Base-by-base conservation (phyloP, 2,329 filamentous ascomycete genomes). In the Moelleriella libera region DNA sequence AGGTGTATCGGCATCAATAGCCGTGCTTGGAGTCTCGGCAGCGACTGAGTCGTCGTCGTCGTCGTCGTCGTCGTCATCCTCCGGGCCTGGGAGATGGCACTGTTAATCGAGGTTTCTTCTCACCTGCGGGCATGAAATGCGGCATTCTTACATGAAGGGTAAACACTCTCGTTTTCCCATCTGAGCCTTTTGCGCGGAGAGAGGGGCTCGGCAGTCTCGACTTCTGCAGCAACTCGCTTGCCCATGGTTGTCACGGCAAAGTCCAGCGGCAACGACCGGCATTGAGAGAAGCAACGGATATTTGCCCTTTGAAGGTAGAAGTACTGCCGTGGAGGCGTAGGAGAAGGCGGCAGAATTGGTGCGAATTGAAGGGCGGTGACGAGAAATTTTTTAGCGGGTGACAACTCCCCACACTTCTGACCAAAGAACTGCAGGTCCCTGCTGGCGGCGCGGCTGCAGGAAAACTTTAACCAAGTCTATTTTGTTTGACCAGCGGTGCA, bases 1-100 rank as follows among this genome's bases (percentile, higher is more conserved):
- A 6, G 61, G 59, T 1, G 62, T 62, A 5, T 60, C 62, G 39
- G 50, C 54, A 11, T 63, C 60, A n/a, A 53, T 53, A 12, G 49
- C 53, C n/a, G 64, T 64, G 43, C 49, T 57, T 7, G 63, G 64
- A n/a, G 63, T 61, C 37, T 58, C 56, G 8, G 55, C 58, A 21
- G 57, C 58, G 40, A 53, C 50, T 48, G 63, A 63, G 48, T 66
- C 64, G 37, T 66, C 61, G 14, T 41, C 55, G 47, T 64, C 58
- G 41, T 64, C 61, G 11, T 59, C 31, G 42, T 62, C 47, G 32
- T 41, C 43, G 12, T 9, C 28, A 28, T 43, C 42, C 9, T 29
- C 42, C 7, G 21, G 8, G 6, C 6, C 21, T 29, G 2, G 8
- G 14, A 8, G 21, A 6, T 43, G 21, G 21, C 21, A 21, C 21